Evolutionary conservation across 176 grass and related monocot species (phyloP), one percentile per base, ranked within the genome.

Genomic region (Cocos nucifera): DNA sequence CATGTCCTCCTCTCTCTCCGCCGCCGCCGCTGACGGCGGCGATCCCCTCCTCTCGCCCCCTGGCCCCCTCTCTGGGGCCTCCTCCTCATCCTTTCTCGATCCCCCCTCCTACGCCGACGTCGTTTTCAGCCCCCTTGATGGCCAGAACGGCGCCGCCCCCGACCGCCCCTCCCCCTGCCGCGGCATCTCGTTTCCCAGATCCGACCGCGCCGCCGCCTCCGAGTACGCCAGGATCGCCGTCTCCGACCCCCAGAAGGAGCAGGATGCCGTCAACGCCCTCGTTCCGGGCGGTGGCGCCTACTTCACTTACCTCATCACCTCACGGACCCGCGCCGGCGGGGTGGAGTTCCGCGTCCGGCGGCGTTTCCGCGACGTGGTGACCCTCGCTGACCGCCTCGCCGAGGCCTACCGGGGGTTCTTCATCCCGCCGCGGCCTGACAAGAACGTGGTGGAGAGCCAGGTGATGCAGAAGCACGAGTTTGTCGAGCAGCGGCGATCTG

Each of bases 381-480:
- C 87, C 6, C 93, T 98, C 19, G 78, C 93, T 7, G 84, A 98
- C 77, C 84, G 93, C 32, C 79, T 98, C n/a, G 77, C 84, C 15
- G 93, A 98, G 76, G 71, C 81, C 18, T 90, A 83, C 71, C 84
- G 93, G 2, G 93, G 87, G 7, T 56, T 88, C 32, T 98, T 92
- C 65, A 81, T 98, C 58, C 93, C 93, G 12, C 84, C 82, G 39
- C 84, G 93, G 9, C 93, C 88, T 0, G 93, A 98, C 71, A 98
- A 98, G 84, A 87, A 78, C 67, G 86, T 86, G 5, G 82, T 98
- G 18, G 93, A 98, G 72, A 85, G 84, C 66, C 93, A 88, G 84
- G 93, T 98, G 75, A 98, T 98, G 88, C 88, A 92, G 73, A 81
- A 80, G 56, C 69, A 79, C 26, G 93, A 92, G 53, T 98, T 98